These are phyloP conservation scores for Dictyostelium firmibasis DNA, from an alignment of 78 protist genomes.

Conservation along the genomic window DNA sequence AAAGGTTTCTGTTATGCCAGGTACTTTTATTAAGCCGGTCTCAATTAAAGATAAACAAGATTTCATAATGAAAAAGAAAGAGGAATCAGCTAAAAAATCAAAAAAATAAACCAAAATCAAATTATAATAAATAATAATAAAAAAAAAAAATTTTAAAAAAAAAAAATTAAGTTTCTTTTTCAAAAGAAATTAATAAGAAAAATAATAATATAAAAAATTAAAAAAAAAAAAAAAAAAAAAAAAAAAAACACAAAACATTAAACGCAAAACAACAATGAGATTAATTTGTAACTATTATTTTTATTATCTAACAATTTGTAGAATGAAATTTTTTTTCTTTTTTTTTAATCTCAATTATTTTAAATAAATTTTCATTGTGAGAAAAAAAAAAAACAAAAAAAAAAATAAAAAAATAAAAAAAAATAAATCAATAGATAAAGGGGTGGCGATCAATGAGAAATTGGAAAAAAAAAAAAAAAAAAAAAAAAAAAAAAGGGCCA, in stretches of 20 bases:
- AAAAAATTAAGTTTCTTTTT: background rate
- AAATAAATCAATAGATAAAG: background rate
- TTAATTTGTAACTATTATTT: too few relatives aligned
- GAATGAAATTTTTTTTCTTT: too few relatives aligned
- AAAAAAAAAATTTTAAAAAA: too few relatives aligned
- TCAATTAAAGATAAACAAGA: constrained; percentile 11
- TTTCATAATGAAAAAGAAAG: background rate
- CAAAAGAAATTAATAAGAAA: background rate
- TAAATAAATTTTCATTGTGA: background rate
- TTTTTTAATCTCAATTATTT: too few relatives aligned
- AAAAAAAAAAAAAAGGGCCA: background rate
- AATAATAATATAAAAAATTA: too few relatives aligned
- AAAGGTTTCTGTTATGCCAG: constrained; percentile 31
- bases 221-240: too few relatives aligned
- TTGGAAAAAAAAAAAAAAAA: too few relatives aligned
- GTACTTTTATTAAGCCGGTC: constrained; percentile 60
- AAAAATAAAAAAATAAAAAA: too few relatives aligned
- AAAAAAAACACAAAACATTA: background rate
- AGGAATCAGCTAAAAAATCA: constrained; percentile 2
- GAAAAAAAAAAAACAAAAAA: too few relatives aligned
- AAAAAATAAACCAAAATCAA: background rate
- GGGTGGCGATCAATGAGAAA: background rate
- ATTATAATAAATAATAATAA: too few relatives aligned
- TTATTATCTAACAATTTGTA: too few relatives aligned
- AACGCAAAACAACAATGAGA: background rate